Conservation (phyloP, 2,329 filamentous ascomycete species). For the Drechslerella coelobrocha region DNA sequence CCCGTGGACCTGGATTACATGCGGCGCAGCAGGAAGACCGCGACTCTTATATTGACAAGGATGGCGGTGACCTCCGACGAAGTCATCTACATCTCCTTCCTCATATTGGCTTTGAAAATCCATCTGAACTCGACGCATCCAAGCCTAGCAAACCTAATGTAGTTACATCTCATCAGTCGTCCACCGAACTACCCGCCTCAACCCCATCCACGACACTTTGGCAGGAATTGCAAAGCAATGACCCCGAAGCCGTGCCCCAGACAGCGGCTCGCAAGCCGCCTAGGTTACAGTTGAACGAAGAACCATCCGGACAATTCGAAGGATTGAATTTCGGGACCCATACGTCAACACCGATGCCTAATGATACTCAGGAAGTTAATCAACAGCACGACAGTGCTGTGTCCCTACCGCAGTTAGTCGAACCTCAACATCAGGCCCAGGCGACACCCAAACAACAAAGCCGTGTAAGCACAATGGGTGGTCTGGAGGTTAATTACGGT, state of each 20-base stretch:
- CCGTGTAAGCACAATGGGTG: slow-evolving; percentile 54
- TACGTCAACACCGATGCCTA: too few relatives aligned
- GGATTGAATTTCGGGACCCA: slow-evolving; percentile 44
- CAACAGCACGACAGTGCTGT: slow-evolving; percentile 10
- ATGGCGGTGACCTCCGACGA: slow-evolving; percentile 42
- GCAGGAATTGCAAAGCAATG: background rate
- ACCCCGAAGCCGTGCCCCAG: background rate
- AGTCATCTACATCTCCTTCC: slow-evolving; percentile 43
- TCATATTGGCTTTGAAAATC: slow-evolving; percentile 37
- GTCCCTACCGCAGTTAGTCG: slow-evolving; percentile 34
- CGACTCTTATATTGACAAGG: slow-evolving; percentile 45
- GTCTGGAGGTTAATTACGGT: slow-evolving; percentile 60
- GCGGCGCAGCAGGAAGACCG: slow-evolving; percentile 27
- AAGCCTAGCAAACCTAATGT: background rate
- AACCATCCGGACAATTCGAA: slow-evolving; percentile 20
- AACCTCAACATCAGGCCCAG: slow-evolving; percentile 18
- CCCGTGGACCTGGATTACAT: slow-evolving; percentile 24
- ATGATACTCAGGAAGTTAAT: too few relatives aligned
- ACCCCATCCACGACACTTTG: background rate
- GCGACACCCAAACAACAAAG: slow-evolving; percentile 6
- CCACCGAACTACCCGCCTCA: slow-evolving; percentile 11
- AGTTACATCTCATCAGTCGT: background rate
- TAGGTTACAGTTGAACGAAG: slow-evolving; percentile 24
- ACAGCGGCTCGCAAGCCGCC: slow-evolving; percentile 21
- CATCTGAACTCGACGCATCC: slow-evolving; percentile 22